phyloP scores from a whole-genome alignment of 768 basidiomycete species.

The Tylopilus subfusipes region DNA sequence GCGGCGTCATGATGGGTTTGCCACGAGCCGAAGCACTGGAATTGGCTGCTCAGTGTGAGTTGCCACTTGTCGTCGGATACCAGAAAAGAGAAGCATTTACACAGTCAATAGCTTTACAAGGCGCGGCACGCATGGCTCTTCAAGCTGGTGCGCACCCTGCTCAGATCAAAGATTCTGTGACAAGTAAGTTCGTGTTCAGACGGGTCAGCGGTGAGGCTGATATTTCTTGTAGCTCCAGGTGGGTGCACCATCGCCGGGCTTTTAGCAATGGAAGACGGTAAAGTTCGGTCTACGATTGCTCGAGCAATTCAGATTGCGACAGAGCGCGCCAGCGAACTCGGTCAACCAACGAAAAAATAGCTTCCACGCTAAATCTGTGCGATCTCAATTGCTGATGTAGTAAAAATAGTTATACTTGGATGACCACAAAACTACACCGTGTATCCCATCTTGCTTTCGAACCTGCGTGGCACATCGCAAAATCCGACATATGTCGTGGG shows the following conservation, averaged over 20 bases:
- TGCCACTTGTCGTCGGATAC: neutral
- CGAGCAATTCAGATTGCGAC: conserved; percentile 93
- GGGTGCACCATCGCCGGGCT: conserved; percentile 99
- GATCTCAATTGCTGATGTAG: neutral
- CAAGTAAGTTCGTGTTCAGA: conserved; percentile 56
- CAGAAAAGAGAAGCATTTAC: neutral
- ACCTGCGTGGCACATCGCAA: conserved; percentile 28
- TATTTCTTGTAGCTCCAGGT: conserved; percentile 71
- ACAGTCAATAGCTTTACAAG: conserved; percentile 72
- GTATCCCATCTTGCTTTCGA: conserved; percentile 38
- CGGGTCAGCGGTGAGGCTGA: neutral
- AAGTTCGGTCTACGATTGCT: conserved; percentile 91
- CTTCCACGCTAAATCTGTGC: neutral
- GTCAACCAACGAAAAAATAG: conserved; percentile 61
- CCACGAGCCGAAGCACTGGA: conserved; percentile 92
- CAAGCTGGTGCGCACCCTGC: conserved; percentile 90
- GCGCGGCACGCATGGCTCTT: conserved; percentile 92
- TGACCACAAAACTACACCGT: neutral
- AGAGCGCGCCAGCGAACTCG: conserved; percentile 80
- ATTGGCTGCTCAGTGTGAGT: conserved; percentile 89
- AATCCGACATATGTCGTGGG: conserved; percentile 37
- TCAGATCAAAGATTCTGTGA: conserved; percentile 95
- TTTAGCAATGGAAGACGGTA: conserved; percentile 89
- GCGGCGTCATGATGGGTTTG: conserved; percentile 99
- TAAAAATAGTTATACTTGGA: neutral